Evolutionary conservation across 225 moss, liverwort and hornwort genomes (phyloP), one percentile per base, ranked within the genome.

Genomic region (Lunularia cruciata): DNA sequence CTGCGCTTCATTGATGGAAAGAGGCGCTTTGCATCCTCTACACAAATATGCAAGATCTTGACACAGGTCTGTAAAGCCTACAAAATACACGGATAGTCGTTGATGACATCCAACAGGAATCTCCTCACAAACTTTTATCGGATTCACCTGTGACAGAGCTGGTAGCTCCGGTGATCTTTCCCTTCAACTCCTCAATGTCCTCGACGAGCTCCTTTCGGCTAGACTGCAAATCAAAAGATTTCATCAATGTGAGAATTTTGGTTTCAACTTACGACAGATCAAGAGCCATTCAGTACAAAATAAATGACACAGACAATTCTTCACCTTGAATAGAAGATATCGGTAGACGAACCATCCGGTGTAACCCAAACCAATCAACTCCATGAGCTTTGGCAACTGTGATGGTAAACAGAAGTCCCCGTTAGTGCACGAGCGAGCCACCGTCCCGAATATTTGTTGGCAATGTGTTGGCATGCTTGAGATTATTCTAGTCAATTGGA

Each of bases 321-420:
- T 64, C 69, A 86, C 84, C 90, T 91, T 86, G 64, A 91, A 91
- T 5, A 95, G 79, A 67, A 91, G 71, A 75, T 95, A 95, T 34
- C 86, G 89, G 72, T 91, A 90, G 11, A 84, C 85, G 18, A 95
- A 91, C 91, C 94, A 95, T 11, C 85, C 89, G 33, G 89, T 86
- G 74, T 95, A 95, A 42, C 86, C 91, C 12, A 95, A 83, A 9
- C 91, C 94, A 60, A 95, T 70, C 32, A 95, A 60, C 67, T 95
- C 89, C 79, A 95, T 77, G 9, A 91, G 51, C 82, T 91, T 95
- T 28, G 91, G 89, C 55, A 95, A 79, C 87, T 90, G 85, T 55
- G 43, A 25, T 20, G 73, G 36, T 47, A 55, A 53, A 23, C 12
- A 10, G 4, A 53, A 3, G 11, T n/a, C n/a, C n/a, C n/a, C n/a